These are phyloP conservation scores for Parathielavia hyrcaniae DNA, from an alignment of 495 filamentous ascomycete species.

Conservation along the genomic window DNA sequence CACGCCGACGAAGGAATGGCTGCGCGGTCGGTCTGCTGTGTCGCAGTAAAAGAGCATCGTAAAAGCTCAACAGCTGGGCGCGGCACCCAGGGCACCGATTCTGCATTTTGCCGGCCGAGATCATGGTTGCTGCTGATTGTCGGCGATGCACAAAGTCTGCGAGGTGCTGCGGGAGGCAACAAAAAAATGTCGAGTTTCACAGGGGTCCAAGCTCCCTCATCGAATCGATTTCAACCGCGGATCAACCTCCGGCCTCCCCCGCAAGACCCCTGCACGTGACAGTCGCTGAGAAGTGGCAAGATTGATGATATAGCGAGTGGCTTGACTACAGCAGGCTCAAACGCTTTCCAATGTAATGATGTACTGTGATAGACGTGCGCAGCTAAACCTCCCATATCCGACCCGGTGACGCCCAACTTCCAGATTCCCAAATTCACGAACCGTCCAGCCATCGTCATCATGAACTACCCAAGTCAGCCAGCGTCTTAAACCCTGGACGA, in stretches of 20 bases:
- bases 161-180: neutral
- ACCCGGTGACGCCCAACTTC: slow-evolving; percentile 8
- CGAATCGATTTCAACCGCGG: too few species aligned
- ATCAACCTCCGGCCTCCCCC: neutral
- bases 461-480: slow-evolving; percentile 35
- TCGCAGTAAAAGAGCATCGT: slow-evolving; percentile 34
- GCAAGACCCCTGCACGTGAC: slow-evolving; percentile 5
- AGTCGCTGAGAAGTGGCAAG: neutral
- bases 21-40: slow-evolving; percentile 17
- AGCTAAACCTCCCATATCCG: neutral
- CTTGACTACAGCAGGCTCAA: neutral
- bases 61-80: slow-evolving; percentile 43
- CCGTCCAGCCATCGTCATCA: slow-evolving; percentile 5
- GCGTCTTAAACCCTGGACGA: slow-evolving; percentile 37
- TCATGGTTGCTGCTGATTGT: slow-evolving; percentile 32
- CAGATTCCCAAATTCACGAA: slow-evolving; percentile 11
- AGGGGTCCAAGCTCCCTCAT: slow-evolving; percentile 6
- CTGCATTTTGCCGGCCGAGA: slow-evolving; percentile 42
- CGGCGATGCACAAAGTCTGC: slow-evolving; percentile 4
- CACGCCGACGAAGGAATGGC: slow-evolving; percentile 19
- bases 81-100: slow-evolving; percentile 47
- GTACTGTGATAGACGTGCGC: neutral
- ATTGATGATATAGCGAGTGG: neutral
- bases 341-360: neutral
- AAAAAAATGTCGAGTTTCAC: slow-evolving; percentile 14